Conservation (phyloP, 2,329 filamentous ascomycete species). For the Xylariomycetidae sp. region DNA sequence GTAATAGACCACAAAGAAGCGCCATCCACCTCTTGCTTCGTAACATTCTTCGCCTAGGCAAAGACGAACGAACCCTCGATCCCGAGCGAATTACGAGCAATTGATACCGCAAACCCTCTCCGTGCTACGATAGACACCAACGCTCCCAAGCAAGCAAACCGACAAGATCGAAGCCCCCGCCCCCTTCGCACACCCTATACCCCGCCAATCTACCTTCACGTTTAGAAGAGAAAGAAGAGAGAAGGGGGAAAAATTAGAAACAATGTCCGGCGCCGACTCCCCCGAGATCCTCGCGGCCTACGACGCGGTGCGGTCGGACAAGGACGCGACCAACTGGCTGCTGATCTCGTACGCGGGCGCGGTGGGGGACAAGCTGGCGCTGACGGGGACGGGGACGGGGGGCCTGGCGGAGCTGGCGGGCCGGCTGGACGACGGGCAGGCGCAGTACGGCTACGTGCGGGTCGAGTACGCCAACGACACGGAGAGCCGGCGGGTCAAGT, state of each 20-base stretch:
- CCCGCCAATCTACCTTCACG: not conserved
- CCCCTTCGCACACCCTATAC: not conserved
- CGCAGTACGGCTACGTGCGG: slow-evolving; percentile 62
- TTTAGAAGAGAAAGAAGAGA: not conserved
- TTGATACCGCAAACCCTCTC: too few species aligned
- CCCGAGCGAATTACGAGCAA: not conserved
- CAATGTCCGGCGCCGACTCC: slow-evolving; percentile 53
- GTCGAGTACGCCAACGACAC: slow-evolving; percentile 68
- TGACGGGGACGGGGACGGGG: slow-evolving; percentile 55
- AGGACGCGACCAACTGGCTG: slow-evolving; percentile 62
- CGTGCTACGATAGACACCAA: not conserved
- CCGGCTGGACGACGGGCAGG: slow-evolving; percentile 53
- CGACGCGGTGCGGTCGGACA: slow-evolving; percentile 63
- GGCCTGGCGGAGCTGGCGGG: slow-evolving; percentile 55
- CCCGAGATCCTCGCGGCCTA: slow-evolving; percentile 61
- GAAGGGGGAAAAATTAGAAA: not conserved
- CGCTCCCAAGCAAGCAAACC: not conserved
- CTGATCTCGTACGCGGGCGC: slow-evolving; percentile 57
- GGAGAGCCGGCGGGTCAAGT: slow-evolving; percentile 65
- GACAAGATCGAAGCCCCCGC: not conserved
- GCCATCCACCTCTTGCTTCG: not conserved
- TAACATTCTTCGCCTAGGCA: not conserved
- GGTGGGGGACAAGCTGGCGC: slow-evolving; percentile 50
- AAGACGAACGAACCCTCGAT: not conserved
- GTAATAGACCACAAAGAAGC: not conserved